These are phyloP conservation scores for Ulvella scutata DNA, from an alignment of 139 green algal genomes.

Conservation along the genomic window DNA sequence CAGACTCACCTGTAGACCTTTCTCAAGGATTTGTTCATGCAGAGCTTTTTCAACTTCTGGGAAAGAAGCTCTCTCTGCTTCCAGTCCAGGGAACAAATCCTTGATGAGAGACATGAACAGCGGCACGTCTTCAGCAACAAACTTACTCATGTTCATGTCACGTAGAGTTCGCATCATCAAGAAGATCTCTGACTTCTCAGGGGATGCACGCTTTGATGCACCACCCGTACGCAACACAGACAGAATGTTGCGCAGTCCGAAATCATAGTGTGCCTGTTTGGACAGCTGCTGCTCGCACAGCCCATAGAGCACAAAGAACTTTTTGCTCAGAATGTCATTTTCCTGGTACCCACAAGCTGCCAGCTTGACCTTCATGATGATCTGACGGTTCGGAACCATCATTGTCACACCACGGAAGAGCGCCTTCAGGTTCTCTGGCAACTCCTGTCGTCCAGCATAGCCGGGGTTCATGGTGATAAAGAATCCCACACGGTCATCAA, in stretches of 20 bases:
- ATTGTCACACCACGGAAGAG: slow-evolving; percentile 94
- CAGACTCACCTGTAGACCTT: slow-evolving; percentile 17
- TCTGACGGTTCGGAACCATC: slow-evolving; percentile 63
- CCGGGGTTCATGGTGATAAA: slow-evolving; percentile 98
- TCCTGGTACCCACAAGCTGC: slow-evolving; percentile 86
- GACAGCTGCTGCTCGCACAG: slow-evolving; percentile 96
- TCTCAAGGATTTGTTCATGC: slow-evolving; percentile 33
- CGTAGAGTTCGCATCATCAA: slow-evolving; percentile 42
- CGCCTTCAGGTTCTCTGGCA: slow-evolving; percentile 96
- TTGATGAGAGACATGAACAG: slow-evolving; percentile 89
- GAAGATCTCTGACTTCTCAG: slow-evolving; percentile 61
- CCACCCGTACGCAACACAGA: slow-evolving; percentile 40
- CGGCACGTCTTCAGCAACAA: slow-evolving; percentile 89
- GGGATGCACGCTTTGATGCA: slow-evolving; percentile 7
- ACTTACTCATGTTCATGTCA: slow-evolving; percentile 98
- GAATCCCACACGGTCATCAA: slow-evolving; percentile 83
- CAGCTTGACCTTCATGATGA: slow-evolving; percentile 68
- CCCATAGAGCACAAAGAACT: slow-evolving; percentile 90
- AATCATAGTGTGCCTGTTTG: slow-evolving; percentile 96
- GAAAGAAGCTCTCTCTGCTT: slow-evolving; percentile 56
- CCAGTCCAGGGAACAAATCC: slow-evolving; percentile 80
- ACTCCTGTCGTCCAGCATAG: slow-evolving; percentile 77
- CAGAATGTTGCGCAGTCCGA: slow-evolving; percentile 92
- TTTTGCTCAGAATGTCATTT: slow-evolving; percentile 85
- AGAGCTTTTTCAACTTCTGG: slow-evolving; percentile 55